Conservation (phyloP, 2,329 filamentous ascomycete genomes). For the Ascochyta pisi region DNA sequence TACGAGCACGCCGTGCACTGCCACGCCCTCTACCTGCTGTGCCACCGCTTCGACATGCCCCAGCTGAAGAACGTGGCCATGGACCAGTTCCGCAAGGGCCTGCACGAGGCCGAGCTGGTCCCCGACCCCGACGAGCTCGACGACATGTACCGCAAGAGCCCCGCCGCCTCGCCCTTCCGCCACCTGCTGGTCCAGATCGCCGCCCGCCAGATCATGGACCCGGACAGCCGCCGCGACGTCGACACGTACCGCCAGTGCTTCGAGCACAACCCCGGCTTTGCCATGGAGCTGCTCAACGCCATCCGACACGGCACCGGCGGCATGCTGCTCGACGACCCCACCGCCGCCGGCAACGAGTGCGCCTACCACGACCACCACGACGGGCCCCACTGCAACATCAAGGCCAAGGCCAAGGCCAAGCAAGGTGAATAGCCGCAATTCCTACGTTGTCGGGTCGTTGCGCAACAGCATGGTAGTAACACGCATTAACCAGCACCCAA, state of each 20-base stretch:
- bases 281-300: constrained; percentile 60
- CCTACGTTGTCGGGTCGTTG: constrained; percentile 17
- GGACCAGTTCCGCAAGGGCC: constrained; percentile 60
- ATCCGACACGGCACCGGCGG: constrained; percentile 59
- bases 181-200: constrained; percentile 60
- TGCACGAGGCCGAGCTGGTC: constrained; percentile 58
- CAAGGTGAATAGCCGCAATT: constrained; percentile 46
- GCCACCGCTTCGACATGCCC: constrained; percentile 59
- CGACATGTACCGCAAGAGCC: constrained; percentile 59
- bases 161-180: constrained; percentile 56
- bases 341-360: constrained; percentile 52
- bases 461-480: constrained; percentile 39
- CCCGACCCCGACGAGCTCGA: constrained; percentile 63
- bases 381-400: constrained; percentile 50
- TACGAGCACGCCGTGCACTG: constrained; percentile 63
- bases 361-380: constrained; percentile 60
- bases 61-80: constrained; percentile 62
- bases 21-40: constrained; percentile 61
- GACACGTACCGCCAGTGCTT: constrained; percentile 60
- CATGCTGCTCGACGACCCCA: constrained; percentile 61
- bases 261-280: constrained; percentile 58
- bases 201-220: constrained; percentile 65
- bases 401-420: constrained; percentile 43
- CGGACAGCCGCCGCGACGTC: constrained; percentile 57
- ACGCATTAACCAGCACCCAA: constrained; percentile 48